Base-by-base conservation (phyloP, 2,329 filamentous ascomycete species). In the Aspergillus sp. region DNA sequence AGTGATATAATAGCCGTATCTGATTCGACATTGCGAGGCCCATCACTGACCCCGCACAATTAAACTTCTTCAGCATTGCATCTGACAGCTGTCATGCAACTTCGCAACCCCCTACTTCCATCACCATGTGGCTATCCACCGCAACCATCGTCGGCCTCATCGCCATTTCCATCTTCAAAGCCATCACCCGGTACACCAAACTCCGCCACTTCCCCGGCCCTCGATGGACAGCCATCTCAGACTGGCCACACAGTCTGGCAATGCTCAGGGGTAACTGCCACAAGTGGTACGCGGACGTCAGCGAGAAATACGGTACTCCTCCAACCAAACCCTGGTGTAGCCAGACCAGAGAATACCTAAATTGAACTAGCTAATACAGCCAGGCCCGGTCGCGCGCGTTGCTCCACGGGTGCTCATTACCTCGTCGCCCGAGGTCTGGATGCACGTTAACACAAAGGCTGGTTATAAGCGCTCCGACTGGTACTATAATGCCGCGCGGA, bases 271-370 rank as follows among this genome's bases (percentile, higher is more conserved):
- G 35, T 0, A n/a, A 37, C 15, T 37, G 35, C 14, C 35, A 37
- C 35, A n/a, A 37, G 35, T 37, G 35, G 35, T 37, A 37, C 9
- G 35, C 35, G 6, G 35, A 37, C 0, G 12, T 37, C 35, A 37
- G 15, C 35, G 35, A 37, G 35, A 37, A 37, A 37, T 4, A 37
- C 14, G 35, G 35, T 37, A 37, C 5, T 17, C 17, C 14, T 14
- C 12, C 1, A 15, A 15, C 33, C 33, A 7, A 1, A 33, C 8
- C 1, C 31, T 3, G 1, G 1, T 33, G 5, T 0, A 35, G 1
- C 9, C 14, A 2, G 1, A 37, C 35, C 35, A 37, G 15, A n/a
- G 35, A 6, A n/a, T 17, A 11, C 33, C 11, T 1, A 12, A 35
- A 14, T 14, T 35, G 15, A 37, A 6, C 12, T n/a, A 14, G 12